Evolutionary conservation across 2,329 filamentous ascomycete species (phyloP), one percentile per base, ranked within the genome.

Genomic region (Cephalotrichum gorgonifer): DNA sequence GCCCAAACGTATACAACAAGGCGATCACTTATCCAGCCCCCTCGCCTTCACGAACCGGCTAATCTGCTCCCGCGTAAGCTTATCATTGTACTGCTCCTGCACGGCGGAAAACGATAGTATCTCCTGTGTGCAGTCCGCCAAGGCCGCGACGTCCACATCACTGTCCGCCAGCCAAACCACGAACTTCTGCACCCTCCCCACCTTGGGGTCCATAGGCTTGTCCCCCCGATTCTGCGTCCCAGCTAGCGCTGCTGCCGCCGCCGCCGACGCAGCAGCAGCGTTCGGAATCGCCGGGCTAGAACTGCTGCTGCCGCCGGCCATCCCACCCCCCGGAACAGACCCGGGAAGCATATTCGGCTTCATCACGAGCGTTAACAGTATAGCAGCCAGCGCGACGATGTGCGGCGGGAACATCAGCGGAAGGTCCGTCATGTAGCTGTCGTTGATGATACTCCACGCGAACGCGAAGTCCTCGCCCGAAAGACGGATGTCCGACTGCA

Each of bases 341-440:
- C n/a, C n/a, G 1, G 56, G 51, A 1, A 61, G 55, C 14, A 57
- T 58, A 44, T 62, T 65, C 1, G 87, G 86, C 48, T 87, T 81
- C 33, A 95, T 77, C 4, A 93, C 85, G n/a, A 95, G 76, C 1
- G 88, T 83, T 6, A 95, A 73, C 50, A 95, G 79, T 52, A 95
- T 85, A 6, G 88, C 86, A 30, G 88, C 90, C 38, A 95, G 78
- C n/a, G 88, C 88, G 50, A 95, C 83, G 44, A 88, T 76, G 59
- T 95, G 88, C n/a, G 90, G 90, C 12, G 89, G 76, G 60, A 89
- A 85, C 0, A 94, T 74, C 14, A 96, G 73, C 2, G 88, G 87
- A n/a, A 95, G 73, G 62, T 96, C 90, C 7, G 90, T 95, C 66
- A 94, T 83, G 68, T 88, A 95, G 62, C 88, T 86, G 63, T 96